phyloP scores from a whole-genome alignment of 306 rosid genomes.

The Vicia faba region DNA sequence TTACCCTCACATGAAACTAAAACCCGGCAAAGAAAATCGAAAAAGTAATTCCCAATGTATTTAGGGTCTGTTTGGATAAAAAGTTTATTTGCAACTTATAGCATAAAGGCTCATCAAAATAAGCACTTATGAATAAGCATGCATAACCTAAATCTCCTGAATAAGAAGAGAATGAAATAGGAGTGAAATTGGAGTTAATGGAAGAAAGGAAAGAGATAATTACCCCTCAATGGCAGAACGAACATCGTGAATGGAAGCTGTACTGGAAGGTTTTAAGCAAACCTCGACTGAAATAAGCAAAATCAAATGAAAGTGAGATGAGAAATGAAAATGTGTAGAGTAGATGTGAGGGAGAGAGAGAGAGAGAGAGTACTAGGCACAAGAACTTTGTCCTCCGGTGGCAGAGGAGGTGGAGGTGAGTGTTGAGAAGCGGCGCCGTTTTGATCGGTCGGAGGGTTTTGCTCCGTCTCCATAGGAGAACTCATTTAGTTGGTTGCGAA shows the following conservation, averaged over 20 bases:
- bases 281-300: conserved; percentile 63
- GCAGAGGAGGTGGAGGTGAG: conserved; percentile 44
- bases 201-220: background rate
- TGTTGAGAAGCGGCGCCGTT: conserved; percentile 44
- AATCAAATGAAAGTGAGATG: conserved; percentile 10
- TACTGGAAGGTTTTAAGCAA: conserved; percentile 78
- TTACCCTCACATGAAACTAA: too few relatives aligned
- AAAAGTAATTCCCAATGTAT: background rate
- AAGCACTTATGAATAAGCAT: too few relatives aligned
- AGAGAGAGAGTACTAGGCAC: conserved; percentile 62
- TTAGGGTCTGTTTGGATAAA: too few relatives aligned
- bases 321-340: conserved; percentile 11
- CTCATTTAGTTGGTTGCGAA: conserved; percentile 43
- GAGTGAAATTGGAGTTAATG: too few relatives aligned
- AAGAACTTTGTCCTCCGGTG: conserved; percentile 58
- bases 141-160: too few relatives aligned
- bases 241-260: conserved; percentile 67
- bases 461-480: conserved; percentile 86
- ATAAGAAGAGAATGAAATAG: too few relatives aligned
- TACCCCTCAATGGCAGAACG: conserved; percentile 79
- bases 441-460: conserved; percentile 46
- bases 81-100: too few relatives aligned
- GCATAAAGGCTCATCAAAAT: too few relatives aligned
- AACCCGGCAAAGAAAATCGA: background rate
- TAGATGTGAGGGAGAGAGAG: conserved; percentile 2